Conservation (phyloP, 805 yeast genomes). For the Spathaspora boniae region DNA sequence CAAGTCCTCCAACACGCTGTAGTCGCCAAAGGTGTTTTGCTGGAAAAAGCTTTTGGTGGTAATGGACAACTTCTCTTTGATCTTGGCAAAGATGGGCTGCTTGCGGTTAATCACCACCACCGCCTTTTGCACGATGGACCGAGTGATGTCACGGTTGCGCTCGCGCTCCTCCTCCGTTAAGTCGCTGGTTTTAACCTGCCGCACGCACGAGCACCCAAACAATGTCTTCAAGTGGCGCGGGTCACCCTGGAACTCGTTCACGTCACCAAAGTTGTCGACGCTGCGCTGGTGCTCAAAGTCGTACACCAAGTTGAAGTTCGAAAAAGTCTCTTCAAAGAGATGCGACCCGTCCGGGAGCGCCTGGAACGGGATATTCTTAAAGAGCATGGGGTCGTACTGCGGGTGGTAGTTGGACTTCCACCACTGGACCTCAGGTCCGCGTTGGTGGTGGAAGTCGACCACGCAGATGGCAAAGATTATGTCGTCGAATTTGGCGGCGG, state of each 20-base stretch:
- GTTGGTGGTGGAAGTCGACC: conserved; percentile 85
- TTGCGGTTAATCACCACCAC: conserved; percentile 75
- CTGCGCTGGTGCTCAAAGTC: conserved; percentile 50
- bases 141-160: conserved; percentile 61
- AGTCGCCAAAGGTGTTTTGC: conserved; percentile 75
- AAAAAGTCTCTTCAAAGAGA: conserved; percentile 86
- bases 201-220: conserved; percentile 93
- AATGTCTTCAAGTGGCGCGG: conserved; percentile 54
- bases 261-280: conserved; percentile 41
- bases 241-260: conserved; percentile 32
- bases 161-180: conserved; percentile 43
- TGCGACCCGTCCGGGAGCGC: conserved; percentile 97
- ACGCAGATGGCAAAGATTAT: conserved; percentile 79
- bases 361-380: conserved; percentile 91
- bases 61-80: conserved; percentile 85
- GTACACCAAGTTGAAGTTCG: conserved; percentile 80
- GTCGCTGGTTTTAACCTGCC: conserved; percentile 69
- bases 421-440: conserved; percentile 95
- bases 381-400: conserved; percentile 40
- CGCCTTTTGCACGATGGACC: conserved; percentile 89
- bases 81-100: conserved; percentile 83
- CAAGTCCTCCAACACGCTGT: conserved; percentile 60
- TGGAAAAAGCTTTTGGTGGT: conserved; percentile 83
- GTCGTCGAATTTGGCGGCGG: conserved; percentile 20
- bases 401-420: conserved; percentile 56